Evolutionary conservation across 2,329 filamentous ascomycete species (phyloP), one percentile per base, ranked within the genome.

Genomic region (Fusarium brevicatenulatum): DNA sequence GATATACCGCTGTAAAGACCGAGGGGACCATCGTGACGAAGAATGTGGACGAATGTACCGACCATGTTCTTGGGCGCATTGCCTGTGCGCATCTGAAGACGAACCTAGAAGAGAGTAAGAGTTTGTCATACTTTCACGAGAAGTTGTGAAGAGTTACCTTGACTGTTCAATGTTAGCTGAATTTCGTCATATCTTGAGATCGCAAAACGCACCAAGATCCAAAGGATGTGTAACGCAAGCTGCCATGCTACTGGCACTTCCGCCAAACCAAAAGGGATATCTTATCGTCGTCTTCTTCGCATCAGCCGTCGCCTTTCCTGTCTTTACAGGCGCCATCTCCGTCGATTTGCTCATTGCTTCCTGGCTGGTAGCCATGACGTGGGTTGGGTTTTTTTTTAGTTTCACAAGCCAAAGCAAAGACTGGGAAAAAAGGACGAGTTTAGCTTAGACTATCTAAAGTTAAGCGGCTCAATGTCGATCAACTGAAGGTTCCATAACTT

Each of bases 191-290:
- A 46, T 50, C 63, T 30, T 21, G 19, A 50, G 19, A 40, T 42
- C 10, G 58, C 21, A 36, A 57, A 44, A 85, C 92, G 82, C 88
- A 97, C 94, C 90, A 73, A 98, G 87, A 88, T 98, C 95, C 80
- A 98, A 86, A 55, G 95, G 95, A 87, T 98, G 95, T 36, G 95
- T 98, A 54, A 97, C 93, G 76, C 91, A 92, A 49, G 95, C 95
- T 42, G 95, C 95, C 86, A 96, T 92, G 81, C 94, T 97, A 80
- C 93, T 96, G 56, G 95, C 95, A 81, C 94, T 97, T 63, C 96
- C 96, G 72, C 96, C 96, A 82, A 99, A 98, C 96, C 95, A 98
- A 83, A 95, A 95, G 15, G 93, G 93, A 84, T 95, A 95, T 69
- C 84, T 83, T 46, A 88, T 80, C 5, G 84, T 73, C 37, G 76